These are phyloP conservation scores for Auriculariales sp. DNA, from an alignment of 768 basidiomycete genomes.

Conservation along the genomic window DNA sequence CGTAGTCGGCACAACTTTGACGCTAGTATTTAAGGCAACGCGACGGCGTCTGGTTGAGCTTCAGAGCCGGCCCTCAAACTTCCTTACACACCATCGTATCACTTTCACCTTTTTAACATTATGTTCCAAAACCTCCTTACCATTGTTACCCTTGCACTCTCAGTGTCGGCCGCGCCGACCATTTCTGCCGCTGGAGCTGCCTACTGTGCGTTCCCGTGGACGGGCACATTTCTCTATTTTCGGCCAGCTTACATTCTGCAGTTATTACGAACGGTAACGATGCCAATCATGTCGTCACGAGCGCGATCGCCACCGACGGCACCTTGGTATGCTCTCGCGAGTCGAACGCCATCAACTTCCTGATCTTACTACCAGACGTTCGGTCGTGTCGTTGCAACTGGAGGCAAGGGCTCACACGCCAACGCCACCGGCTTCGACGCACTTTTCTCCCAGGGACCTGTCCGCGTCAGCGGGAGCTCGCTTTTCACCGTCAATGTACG, in stretches of 20 bases:
- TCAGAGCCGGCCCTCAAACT: too few relatives aligned
- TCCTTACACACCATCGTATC: too few relatives aligned
- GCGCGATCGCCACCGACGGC: constrained; percentile 27
- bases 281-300: constrained; percentile 30
- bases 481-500: constrained; percentile 24
- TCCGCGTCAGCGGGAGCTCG: constrained; percentile 22
- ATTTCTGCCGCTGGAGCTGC: too few relatives aligned
- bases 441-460: constrained; percentile 26
- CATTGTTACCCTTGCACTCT: too few relatives aligned
- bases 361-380: constrained; percentile 12
- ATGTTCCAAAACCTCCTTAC: too few relatives aligned
- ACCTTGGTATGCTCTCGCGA: constrained; percentile 17
- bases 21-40: too few relatives aligned
- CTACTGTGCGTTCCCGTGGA: too few relatives aligned
- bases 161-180: too few relatives aligned
- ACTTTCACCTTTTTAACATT: too few relatives aligned
- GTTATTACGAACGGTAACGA: constrained; percentile 35
- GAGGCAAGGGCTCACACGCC: constrained; percentile 25
- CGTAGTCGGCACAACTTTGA: too few relatives aligned
- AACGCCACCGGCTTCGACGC: constrained; percentile 22
- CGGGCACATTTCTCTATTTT: too few relatives aligned
- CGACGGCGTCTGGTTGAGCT: too few relatives aligned
- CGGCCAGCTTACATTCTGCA: constrained; percentile 14
- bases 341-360: not conserved
- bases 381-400: constrained; percentile 17